Conservation (phyloP, 768 basidiomycete species). For the Calocera cornea region DNA sequence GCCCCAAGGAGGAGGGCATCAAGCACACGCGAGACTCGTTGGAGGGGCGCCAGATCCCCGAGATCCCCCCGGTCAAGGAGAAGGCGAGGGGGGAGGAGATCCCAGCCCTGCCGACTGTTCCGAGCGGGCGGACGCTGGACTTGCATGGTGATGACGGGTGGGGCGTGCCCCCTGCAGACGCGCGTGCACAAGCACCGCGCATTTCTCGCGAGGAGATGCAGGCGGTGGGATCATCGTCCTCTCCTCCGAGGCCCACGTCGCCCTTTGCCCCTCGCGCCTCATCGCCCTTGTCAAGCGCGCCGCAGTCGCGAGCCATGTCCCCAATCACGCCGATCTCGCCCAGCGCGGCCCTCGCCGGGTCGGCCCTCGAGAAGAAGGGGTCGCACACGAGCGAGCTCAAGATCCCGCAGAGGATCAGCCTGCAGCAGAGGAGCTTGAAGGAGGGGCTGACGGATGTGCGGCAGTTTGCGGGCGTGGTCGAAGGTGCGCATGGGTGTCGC, state of each 20-base stretch:
- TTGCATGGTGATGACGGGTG: neutral
- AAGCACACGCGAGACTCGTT: neutral
- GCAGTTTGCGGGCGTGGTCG: neutral
- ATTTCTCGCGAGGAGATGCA: neutral
- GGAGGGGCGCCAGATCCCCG: neutral
- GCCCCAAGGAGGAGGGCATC: neutral
- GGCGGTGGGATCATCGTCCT: neutral
- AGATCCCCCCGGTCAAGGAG: neutral
- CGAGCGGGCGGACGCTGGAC: neutral
- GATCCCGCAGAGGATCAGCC: neutral
- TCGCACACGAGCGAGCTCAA: conserved; percentile 1
- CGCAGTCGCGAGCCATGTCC: neutral
- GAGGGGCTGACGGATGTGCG: conserved; percentile 3
- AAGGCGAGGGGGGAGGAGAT: neutral
- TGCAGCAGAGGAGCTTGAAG: conserved; percentile 1
- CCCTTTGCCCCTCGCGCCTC: neutral
- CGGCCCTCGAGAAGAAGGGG: neutral
- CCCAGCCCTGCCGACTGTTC: neutral
- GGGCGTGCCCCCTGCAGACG: neutral
- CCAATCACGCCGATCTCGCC: neutral
- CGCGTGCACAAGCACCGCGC: neutral
- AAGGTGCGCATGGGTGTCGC: neutral
- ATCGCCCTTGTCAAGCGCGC: neutral
- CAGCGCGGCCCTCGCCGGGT: neutral
- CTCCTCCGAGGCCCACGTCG: neutral